Percentiles rank a stretch among this genome's conserved stretches.
Conservation (phyloP, 345 rosid species). For the Eucalyptus paniculata region DNA sequence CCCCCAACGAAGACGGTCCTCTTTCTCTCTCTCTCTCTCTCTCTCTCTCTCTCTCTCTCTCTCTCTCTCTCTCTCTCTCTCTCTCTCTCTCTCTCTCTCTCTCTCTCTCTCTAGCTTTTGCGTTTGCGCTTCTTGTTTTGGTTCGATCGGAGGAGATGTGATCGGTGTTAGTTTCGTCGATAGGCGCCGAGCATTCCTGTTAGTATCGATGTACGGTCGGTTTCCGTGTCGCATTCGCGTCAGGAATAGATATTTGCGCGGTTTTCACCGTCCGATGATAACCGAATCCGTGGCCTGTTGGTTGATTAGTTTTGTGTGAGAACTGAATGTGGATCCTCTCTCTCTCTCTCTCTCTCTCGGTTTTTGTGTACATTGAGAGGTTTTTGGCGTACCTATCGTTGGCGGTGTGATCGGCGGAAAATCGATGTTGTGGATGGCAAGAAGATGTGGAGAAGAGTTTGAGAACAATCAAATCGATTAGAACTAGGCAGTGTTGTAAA, state of each 20-base stretch:
- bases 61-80: not conserved
- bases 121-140: not conserved
- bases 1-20: constrained; percentile 86
- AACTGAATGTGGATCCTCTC: not conserved
- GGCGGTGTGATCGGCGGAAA: not conserved
- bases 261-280: not conserved
- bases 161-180: not conserved
- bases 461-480: not conserved
- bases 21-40: too few relatives aligned
- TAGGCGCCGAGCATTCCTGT: not conserved
- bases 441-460: not conserved
- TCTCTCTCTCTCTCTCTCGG: not conserved
- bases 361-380: too few relatives aligned
- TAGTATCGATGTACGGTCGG: not conserved
- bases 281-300: not conserved
- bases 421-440: not conserved
- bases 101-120: not conserved
- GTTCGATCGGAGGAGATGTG: not conserved
- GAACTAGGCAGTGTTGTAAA: not conserved
- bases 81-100: not conserved
- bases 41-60: too few relatives aligned
- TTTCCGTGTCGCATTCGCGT: not conserved
- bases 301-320: not conserved
- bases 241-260: not conserved
- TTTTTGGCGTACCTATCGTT: not conserved